These are phyloP conservation scores for Aegilops tauschii DNA, from an alignment of 176 grass and related monocot species.

Conservation along the genomic window DNA sequence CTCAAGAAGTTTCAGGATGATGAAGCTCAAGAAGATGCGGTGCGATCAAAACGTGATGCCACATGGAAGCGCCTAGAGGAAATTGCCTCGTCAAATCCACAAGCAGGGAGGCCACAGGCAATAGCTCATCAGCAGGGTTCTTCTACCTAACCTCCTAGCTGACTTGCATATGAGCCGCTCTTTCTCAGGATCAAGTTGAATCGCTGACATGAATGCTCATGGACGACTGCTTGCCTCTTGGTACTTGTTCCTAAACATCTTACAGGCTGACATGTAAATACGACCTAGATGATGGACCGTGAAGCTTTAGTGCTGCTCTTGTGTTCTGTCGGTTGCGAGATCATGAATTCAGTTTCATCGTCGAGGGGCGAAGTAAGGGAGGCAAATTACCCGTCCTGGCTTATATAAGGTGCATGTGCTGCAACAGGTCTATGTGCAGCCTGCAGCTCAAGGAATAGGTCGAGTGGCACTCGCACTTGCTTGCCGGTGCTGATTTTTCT, in stretches of 20 bases:
- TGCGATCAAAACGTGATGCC: conserved; percentile 49
- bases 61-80: conserved; percentile 75
- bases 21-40: conserved; percentile 38
- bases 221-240: conserved; percentile 8
- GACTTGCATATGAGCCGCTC: neutral
- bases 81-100: conserved; percentile 42
- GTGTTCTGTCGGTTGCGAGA: neutral
- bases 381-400: neutral
- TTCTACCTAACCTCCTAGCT: conserved; percentile 22
- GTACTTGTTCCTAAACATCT: conserved; percentile 24
- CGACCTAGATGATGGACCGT: neutral
- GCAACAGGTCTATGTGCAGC: neutral
- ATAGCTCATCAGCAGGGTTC: conserved; percentile 11
- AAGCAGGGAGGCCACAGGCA: conserved; percentile 28
- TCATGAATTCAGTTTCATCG: conserved; percentile 2
- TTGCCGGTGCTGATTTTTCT: conserved; percentile 35
- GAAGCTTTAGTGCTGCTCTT: conserved; percentile 14
- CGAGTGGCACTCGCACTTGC: neutral
- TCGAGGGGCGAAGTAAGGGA: conserved; percentile 5
- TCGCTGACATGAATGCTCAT: conserved; percentile 33
- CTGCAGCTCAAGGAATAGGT: neutral
- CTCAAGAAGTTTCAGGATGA: conserved; percentile 70
- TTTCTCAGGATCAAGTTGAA: conserved; percentile 6
- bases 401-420: neutral
- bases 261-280: conserved; percentile 39